Evolutionary conservation across 495 filamentous ascomycete genomes (phyloP).

Genomic region (Neurospora tetraspora): DNA sequence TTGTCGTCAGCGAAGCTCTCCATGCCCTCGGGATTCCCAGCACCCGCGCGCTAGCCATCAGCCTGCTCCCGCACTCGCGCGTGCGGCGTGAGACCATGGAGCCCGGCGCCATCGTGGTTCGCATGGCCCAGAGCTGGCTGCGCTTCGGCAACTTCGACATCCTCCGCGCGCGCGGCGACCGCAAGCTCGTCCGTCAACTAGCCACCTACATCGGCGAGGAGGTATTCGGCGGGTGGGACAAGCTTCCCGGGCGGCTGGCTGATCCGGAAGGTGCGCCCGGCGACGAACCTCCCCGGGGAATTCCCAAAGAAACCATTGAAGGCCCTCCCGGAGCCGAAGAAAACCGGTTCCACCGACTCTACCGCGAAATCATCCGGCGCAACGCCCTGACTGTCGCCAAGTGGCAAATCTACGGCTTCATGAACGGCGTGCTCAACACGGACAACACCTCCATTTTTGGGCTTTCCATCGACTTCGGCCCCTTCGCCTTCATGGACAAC

Average conservation of each 20-base stretch:
- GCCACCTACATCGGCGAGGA: conserved; percentile 77
- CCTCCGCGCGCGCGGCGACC: conserved; percentile 68
- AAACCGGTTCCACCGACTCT: conserved; percentile 79
- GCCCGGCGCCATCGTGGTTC: conserved; percentile 82
- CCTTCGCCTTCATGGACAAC: conserved; percentile 92
- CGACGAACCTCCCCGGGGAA: conserved; percentile 32
- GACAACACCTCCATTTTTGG: conserved; percentile 92
- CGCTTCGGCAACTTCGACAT: conserved; percentile 93
- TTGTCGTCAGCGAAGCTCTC: conserved; percentile 77
- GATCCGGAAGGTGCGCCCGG: conserved; percentile 31
- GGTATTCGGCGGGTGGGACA: conserved; percentile 76
- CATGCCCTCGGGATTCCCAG: conserved; percentile 77
- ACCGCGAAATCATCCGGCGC: conserved; percentile 73
- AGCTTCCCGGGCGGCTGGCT: conserved; percentile 50
- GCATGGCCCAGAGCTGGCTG: conserved; percentile 88
- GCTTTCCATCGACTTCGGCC: conserved; percentile 84
- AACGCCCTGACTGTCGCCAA: conserved; percentile 84
- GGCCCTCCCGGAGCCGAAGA: conserved; percentile 55
- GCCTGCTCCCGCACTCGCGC: conserved; percentile 56
- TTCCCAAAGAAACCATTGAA: conserved; percentile 49
- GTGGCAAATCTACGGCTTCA: conserved; percentile 97
- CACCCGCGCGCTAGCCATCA: conserved; percentile 77
- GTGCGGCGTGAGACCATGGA: conserved; percentile 78
- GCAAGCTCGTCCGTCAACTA: conserved; percentile 58
- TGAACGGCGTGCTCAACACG: conserved; percentile 90